Base-by-base conservation (phyloP, 2,329 filamentous ascomycete genomes). In the Saccharata proteae region DNA sequence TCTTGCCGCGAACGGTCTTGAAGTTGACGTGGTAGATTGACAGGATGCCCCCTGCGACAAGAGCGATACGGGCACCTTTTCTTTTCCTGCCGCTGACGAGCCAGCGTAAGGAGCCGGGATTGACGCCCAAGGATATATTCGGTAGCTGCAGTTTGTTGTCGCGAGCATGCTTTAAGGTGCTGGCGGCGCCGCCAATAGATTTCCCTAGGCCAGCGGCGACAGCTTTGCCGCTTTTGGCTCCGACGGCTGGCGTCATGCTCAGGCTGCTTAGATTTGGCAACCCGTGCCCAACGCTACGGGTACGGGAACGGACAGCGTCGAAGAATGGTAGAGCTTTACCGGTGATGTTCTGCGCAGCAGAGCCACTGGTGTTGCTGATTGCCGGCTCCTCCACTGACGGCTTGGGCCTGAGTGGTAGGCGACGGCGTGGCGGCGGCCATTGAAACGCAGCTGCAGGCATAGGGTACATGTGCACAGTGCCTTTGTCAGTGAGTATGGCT, bases 391-490 rank as follows among this genome's bases (percentile, higher is more conserved):
- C 5, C 4, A 19, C 11, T 12, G 12, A 12, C 11, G 24, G 15
- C 14, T 48, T 48, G 5, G 43, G 22, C 16, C 45, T 50, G 12
- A 35, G 40, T 15, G 46, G 27, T 26, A 50, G 49, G 17, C 51
- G 49, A 19, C 62, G 58, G 26, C 62, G 61, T 24, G 74, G 77
- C 15, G 85, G 82, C 23, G 86, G 86, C 86, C 86, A 93, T 42
- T 80, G 75, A 44, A 86, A 88, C 4, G 83, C 82, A 40, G 74
- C 80, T 26, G 74, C 67, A 6, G 85, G 84, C 55, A 96, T 72
- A 42, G 93, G 82, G 41, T 93, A 77, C 25, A 96, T 71, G 57
- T 98, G 90, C 8, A 94, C 77, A 6, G 90, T 98, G n/a, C 88
- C 85, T 43, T 86, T 81, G 47, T 93, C 84, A 1, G 90, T 96